Evolutionary conservation across 768 basidiomycete genomes (phyloP), one percentile per base, ranked within the genome.

Genomic region (Amanita exitialis): DNA sequence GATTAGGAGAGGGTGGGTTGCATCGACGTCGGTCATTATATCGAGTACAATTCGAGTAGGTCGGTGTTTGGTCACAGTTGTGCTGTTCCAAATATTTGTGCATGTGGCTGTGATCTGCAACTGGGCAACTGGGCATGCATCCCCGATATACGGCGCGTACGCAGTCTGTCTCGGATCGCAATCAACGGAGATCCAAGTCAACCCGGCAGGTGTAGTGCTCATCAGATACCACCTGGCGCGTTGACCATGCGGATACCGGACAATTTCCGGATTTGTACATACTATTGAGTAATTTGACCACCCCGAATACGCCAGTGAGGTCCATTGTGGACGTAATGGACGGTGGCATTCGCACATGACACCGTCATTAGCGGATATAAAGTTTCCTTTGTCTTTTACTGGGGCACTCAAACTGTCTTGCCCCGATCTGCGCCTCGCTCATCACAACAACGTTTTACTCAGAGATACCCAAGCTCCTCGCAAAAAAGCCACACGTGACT

Each of bases 21-120:
- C 57, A 62, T 77, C 75, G 53, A 67, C 66, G 71, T 79, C 77
- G 59, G 78, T 66, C 79, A 80, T 79, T 57, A 80, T 56, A 49
- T 55, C 48, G 41, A 35, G 49, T 18, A 56, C 53, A 58, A 60
- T 45, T 58, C 57, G 54, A 52, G 47, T 30, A 32, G 53, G 51
- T 44, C 43, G 47, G 44, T 52, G 56, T 57, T 58, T 58, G 48
- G 49, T 35, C 10, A 15, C 15, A 25, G 15, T 32, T 18, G 37
- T 28, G 10, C 7, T 23, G 43, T 28, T 44, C 43, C 47, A 49
- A 49, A 49, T 37, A 49, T 25, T 23, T 21, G 47, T 49, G 47
- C 16, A 4, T 16, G 36, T 49, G 47, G 47, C 47, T 39, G 21
- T 49, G 47, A 46, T 34, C 45, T 28, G 9, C 32, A 46, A n/a